Base-by-base conservation (phyloP, 2,329 filamentous ascomycete genomes). In the Colletotrichum theobromicola region DNA sequence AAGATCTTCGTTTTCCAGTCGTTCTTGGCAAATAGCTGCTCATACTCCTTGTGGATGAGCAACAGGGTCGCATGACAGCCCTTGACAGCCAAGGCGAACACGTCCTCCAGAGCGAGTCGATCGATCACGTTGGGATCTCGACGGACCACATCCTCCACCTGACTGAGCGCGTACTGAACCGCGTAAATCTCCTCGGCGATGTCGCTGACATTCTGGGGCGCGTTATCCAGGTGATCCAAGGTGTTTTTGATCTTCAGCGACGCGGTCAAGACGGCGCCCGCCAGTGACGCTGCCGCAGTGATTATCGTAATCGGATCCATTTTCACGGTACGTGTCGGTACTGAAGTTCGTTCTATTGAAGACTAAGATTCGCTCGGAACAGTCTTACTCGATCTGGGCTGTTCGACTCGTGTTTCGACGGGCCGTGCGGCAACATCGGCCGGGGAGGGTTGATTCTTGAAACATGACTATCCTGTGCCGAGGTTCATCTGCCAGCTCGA, bases 231-330 rank as follows among this genome's bases (percentile, higher is more conserved):
- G 21, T 55, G 55, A 32, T 73, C 73, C 16, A 75, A 7, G 18
- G 37, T 65, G 18, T 75, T 57, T n/a, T 73, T 75, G 58, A 73
- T 37, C 35, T 75, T 75, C 28, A 73, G 66, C 4, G 73, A 72
- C n/a, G 70, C 73, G 4, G 72, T 61, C 24, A 75, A 35, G 16
- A 75, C 65, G 21, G 37, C 64, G 26, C 70, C 73, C 5, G 73
- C 73, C 35, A 75, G 53, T 7, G 73, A 73, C 24, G 70, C 70
- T 26, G 73, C 64, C 15, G 64, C 73, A n/a, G 73, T 75, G 21
- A 69, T 60, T 21, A 74, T 60, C 18, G 28, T 75, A 74, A 87
- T 80, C 3, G 82, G 80, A 15, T 77, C 75, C 79, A 83, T 81
- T 50, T 6, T 50, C n/a, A n/a, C 42, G 32, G 1, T 21, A 7